These are phyloP conservation scores for Wickerhamomyces subpelliculosus DNA, from an alignment of 805 yeast species.

Conservation along the genomic window DNA sequence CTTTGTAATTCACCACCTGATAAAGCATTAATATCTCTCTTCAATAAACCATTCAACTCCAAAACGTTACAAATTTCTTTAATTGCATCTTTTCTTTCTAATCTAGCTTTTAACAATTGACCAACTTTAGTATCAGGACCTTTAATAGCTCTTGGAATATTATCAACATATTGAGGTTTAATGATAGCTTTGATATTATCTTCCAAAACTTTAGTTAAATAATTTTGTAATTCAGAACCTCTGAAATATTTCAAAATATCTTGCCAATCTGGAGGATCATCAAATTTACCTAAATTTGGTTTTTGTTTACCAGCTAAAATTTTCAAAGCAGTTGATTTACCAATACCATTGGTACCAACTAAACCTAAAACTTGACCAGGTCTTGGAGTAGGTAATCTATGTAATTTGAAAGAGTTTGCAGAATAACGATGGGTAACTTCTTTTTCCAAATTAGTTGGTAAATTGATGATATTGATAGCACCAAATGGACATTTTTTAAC, in stretches of 20 bases:
- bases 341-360: conserved; percentile 99
- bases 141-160: conserved; percentile 92
- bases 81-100: conserved; percentile 61
- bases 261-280: conserved; percentile 97
- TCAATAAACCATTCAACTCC: conserved; percentile 69
- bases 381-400: conserved; percentile 95
- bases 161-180: conserved; percentile 98
- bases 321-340: conserved; percentile 94
- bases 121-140: conserved; percentile 86
- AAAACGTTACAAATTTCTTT: conserved; percentile 60
- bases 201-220: conserved; percentile 88
- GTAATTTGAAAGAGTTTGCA: conserved; percentile 95
- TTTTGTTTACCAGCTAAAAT: conserved; percentile 96
- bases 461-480: conserved; percentile 90
- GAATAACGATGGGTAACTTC: conserved; percentile 97
- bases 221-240: conserved; percentile 96
- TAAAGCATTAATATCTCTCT: conserved; percentile 82
- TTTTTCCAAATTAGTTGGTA: conserved; percentile 89
- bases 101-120: conserved; percentile 67
- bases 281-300: conserved; percentile 91
- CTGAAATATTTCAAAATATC: conserved; percentile 87
- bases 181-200: conserved; percentile 94
- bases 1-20: conserved; percentile 99
- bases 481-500: conserved; percentile 98
- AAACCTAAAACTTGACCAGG: conserved; percentile 98